Percentiles rank a stretch among this genome's conserved stretches.
Conservation (phyloP, 2,329 filamentous ascomycete species). For the Gnomoniopsis smithogilvyi region DNA sequence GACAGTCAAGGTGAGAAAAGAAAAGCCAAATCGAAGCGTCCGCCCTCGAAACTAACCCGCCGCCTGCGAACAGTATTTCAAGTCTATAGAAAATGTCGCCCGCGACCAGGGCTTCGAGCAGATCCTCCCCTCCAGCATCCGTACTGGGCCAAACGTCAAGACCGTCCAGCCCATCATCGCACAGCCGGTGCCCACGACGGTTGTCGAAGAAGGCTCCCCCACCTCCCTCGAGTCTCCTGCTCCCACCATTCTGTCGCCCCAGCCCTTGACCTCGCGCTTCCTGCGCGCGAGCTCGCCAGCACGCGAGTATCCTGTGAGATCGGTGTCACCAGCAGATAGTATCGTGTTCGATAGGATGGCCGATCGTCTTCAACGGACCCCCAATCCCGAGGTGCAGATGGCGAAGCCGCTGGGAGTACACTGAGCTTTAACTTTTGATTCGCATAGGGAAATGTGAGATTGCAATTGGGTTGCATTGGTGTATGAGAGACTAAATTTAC, state of each 20-base stretch:
- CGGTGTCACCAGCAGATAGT: constrained; percentile 47
- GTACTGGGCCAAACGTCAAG: constrained; percentile 40
- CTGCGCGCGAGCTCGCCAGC: constrained; percentile 50
- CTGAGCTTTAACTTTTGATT: not conserved
- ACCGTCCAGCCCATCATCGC: constrained; percentile 18
- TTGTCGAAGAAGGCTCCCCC: constrained; percentile 35
- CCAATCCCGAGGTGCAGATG: constrained; percentile 44
- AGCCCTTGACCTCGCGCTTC: constrained; percentile 53
- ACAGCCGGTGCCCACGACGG: constrained; percentile 23
- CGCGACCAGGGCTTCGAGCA: constrained; percentile 42
- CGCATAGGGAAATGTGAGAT: not conserved
- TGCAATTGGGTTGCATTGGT: not conserved
- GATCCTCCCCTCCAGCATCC: constrained; percentile 48
- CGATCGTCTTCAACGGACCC: constrained; percentile 48
- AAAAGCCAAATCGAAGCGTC: not conserved
- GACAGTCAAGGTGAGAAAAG: constrained; percentile 48
- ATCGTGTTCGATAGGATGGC: constrained; percentile 62
- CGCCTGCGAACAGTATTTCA: constrained; percentile 57
- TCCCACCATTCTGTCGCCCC: constrained; percentile 48
- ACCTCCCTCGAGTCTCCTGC: constrained; percentile 24
- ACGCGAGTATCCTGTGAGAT: constrained; percentile 52
- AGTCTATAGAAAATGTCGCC: constrained; percentile 56
- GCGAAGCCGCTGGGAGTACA: constrained; percentile 13
- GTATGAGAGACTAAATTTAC: not conserved
- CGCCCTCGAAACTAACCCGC: not conserved